A percentile compares a stretch with the other conserved stretches of the same genome.
Evolutionary conservation across 2,329 filamentous ascomycete genomes (phyloP).

Genomic region (Apiospora marii): DNA sequence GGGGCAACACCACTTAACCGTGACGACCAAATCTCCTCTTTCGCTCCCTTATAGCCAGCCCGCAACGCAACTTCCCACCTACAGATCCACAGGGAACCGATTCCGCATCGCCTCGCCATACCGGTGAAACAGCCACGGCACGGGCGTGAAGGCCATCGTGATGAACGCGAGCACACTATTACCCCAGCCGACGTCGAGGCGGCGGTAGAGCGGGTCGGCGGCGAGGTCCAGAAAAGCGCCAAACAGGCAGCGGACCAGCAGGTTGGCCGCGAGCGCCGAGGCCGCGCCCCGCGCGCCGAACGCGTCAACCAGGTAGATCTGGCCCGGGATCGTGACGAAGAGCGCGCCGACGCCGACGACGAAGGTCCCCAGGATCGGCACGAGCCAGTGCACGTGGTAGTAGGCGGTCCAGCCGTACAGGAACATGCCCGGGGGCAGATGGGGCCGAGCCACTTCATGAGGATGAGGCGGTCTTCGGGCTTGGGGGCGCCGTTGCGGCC

Average conservation of each 20-base stretch:
- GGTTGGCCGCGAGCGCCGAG: constrained; percentile 61
- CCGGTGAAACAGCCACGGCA: constrained; percentile 33
- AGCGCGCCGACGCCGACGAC: constrained; percentile 48
- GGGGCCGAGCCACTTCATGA: constrained; percentile 34
- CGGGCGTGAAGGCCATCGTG: constrained; percentile 31
- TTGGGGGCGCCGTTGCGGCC: constrained; percentile 3
- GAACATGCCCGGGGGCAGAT: constrained; percentile 51
- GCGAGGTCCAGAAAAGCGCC: constrained; percentile 60
- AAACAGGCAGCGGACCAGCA: constrained; percentile 60
- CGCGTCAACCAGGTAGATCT: constrained; percentile 41
- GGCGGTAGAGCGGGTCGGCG: constrained; percentile 58
- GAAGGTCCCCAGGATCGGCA: constrained; percentile 52
- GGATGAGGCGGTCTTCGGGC: constrained; percentile 33
- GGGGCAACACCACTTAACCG: not conserved
- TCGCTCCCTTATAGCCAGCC: not conserved
- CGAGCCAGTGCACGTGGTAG: constrained; percentile 54
- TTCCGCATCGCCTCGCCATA: constrained; percentile 32
- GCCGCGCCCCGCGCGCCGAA: constrained; percentile 41
- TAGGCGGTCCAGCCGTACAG: constrained; percentile 54
- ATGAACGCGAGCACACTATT: constrained; percentile 50
- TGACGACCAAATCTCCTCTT: not conserved
- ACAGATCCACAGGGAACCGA: constrained; percentile 25
- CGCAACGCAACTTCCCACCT: not conserved
- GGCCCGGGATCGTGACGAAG: constrained; percentile 42
- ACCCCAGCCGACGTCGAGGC: constrained; percentile 62